Conservation (phyloP, 2,329 filamentous ascomycete genomes). For the Herpotrichia juniperi region DNA sequence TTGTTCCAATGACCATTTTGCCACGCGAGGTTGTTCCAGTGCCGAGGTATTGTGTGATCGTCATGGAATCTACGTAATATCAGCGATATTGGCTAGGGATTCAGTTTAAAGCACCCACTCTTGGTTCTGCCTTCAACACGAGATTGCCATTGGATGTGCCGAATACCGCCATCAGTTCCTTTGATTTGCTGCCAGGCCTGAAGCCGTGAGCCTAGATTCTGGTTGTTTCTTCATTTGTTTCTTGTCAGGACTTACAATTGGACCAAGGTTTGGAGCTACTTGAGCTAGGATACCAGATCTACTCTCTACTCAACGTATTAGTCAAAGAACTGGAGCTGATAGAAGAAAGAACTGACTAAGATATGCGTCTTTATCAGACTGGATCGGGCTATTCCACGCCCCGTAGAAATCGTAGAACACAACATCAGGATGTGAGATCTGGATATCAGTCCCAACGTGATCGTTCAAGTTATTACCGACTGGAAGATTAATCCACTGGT, state of each 20-base stretch:
- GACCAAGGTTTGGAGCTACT: conserved; percentile 67
- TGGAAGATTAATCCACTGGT: conserved; percentile 55
- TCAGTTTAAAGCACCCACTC: conserved; percentile 8
- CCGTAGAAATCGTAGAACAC: conserved; percentile 68
- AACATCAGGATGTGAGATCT: conserved; percentile 56
- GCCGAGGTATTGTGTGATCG: conserved; percentile 62
- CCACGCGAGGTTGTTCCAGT: conserved; percentile 66
- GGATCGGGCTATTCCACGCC: conserved; percentile 56
- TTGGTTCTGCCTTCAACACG: conserved; percentile 58
- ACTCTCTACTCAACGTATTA: conserved; percentile 26
- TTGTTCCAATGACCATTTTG: conserved; percentile 62
- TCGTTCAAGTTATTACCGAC: conserved; percentile 56
- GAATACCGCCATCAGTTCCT: conserved; percentile 61
- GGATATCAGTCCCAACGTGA: conserved; percentile 60
- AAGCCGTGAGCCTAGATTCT: conserved; percentile 1
- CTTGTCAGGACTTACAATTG: conserved; percentile 45
- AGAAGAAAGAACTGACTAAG: conserved; percentile 28
- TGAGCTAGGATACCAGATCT: conserved; percentile 65
- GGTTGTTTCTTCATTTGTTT: neutral
- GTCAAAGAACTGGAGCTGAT: neutral
- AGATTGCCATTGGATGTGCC: conserved; percentile 69
- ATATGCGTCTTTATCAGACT: conserved; percentile 43
- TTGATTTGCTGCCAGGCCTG: conserved; percentile 61
- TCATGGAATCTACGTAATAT: conserved; percentile 32
- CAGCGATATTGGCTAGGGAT: conserved; percentile 17